A percentile compares a stretch with the other conserved stretches of the same genome.
Conservation (phyloP, 164 flowering plant genomes). For the Chimonanthus praecox region DNA sequence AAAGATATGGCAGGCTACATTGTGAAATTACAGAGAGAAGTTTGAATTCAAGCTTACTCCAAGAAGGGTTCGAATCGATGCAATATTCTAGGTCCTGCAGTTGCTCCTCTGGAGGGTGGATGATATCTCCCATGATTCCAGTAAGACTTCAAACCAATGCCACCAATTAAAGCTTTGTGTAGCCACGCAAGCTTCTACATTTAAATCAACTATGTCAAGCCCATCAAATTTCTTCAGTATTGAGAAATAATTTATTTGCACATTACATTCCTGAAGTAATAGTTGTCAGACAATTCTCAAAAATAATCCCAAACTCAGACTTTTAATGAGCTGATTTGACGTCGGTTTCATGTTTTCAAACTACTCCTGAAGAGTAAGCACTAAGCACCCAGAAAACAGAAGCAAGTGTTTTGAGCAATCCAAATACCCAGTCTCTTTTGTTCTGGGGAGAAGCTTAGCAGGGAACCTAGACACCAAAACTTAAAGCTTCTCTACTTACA, state of each 20-base stretch:
- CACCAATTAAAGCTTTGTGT: background rate
- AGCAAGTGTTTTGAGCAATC: background rate
- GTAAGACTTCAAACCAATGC: no score
- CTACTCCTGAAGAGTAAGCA: no score
- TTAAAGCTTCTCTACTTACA: background rate
- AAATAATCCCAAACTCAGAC: background rate
- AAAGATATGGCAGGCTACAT: background rate
- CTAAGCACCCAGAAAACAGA: background rate
- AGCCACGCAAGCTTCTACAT: background rate
- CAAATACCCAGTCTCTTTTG: background rate
- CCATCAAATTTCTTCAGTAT: background rate
- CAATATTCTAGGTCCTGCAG: conserved; percentile 83
- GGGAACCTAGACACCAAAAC: background rate
- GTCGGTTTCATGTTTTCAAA: no score
- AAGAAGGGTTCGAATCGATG: conserved; percentile 82
- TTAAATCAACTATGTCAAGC: background rate
- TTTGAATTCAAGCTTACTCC: conserved; percentile 44
- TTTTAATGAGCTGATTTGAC: background rate
- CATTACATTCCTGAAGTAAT: no score
- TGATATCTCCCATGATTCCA: conserved; percentile 10
- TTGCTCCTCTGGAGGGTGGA: conserved; percentile 81
- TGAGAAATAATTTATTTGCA: no score
- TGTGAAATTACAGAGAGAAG: background rate
- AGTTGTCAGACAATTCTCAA: background rate
- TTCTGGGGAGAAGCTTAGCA: background rate